Percentiles rank a stretch among this genome's conserved stretches.
Conservation (phyloP, 345 rosid species). For the Clausena lansium region DNA sequence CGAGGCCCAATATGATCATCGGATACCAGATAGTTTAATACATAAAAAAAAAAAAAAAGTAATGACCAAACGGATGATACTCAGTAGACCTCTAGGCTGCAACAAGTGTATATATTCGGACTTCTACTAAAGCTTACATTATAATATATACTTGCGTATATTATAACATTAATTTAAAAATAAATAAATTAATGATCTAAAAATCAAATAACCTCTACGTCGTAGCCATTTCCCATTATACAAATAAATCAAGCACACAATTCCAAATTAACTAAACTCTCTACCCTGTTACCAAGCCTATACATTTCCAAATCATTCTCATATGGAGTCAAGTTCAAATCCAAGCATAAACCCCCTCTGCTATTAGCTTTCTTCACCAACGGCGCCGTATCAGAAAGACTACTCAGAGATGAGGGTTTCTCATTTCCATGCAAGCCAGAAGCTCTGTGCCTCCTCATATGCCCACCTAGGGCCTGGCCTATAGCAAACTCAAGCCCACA, state of each 20-base stretch:
- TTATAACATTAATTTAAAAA: no score
- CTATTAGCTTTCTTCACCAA: conserved; percentile 47
- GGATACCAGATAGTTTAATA: no score
- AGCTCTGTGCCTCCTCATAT: conserved; percentile 64
- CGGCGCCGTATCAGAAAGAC: neutral
- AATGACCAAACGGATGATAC: no score
- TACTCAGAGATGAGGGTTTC: neutral
- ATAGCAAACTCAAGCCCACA: conserved; percentile 84
- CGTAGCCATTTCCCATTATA: no score
- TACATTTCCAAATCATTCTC: conserved; percentile 61
- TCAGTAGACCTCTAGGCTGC: no score
- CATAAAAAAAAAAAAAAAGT: no score
- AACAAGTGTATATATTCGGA: no score
- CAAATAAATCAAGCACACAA: neutral
- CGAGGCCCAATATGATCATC: no score
- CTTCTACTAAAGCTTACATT: no score
- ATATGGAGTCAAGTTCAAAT: conserved; percentile 67
- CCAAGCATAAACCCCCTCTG: conserved; percentile 46
- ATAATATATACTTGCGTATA: no score
- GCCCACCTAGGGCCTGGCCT: conserved; percentile 71
- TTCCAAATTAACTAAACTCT: conserved; percentile 18
- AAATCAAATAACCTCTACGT: no score
- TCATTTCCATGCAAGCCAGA: conserved; percentile 19
- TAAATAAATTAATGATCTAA: no score
- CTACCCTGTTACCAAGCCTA: conserved; percentile 21